phyloP scores from a whole-genome alignment of 1,139 yeast species.

The Sugiyamaella novakii region DNA sequence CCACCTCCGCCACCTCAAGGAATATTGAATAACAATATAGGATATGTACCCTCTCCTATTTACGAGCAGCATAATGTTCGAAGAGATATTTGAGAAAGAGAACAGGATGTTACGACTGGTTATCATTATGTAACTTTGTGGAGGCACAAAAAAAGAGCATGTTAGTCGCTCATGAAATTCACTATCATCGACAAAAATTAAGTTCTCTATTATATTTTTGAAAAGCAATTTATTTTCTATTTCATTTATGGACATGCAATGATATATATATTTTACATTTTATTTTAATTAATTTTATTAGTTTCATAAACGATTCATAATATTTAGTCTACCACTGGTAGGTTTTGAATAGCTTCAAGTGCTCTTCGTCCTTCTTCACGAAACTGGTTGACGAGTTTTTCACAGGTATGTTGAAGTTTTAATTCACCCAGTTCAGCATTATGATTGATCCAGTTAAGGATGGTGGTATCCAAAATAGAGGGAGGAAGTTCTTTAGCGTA shows the following conservation, averaged over 20 bases:
- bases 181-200: conserved; percentile 3
- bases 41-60: conserved; percentile 21
- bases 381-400: conserved; percentile 37
- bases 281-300: conserved; percentile 9
- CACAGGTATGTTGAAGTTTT: conserved; percentile 40
- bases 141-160: neutral
- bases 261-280: conserved; percentile 11
- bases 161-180: neutral
- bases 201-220: neutral
- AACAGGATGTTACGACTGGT: no score
- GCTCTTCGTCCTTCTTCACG: conserved; percentile 36
- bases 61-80: conserved; percentile 21
- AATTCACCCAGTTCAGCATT: conserved; percentile 43
- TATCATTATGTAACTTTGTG: no score
- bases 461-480: conserved; percentile 66
- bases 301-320: neutral
- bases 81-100: conserved; percentile 10
- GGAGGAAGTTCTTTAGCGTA: conserved; percentile 59
- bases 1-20: conserved; percentile 18
- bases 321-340: conserved; percentile 25
- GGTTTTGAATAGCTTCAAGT: conserved; percentile 27
- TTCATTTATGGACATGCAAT: conserved; percentile 10
- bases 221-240: conserved; percentile 3
- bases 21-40: conserved; percentile 16
- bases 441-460: conserved; percentile 66